Conservation (phyloP, 306 rosid species). For the Castanospermum australe region DNA sequence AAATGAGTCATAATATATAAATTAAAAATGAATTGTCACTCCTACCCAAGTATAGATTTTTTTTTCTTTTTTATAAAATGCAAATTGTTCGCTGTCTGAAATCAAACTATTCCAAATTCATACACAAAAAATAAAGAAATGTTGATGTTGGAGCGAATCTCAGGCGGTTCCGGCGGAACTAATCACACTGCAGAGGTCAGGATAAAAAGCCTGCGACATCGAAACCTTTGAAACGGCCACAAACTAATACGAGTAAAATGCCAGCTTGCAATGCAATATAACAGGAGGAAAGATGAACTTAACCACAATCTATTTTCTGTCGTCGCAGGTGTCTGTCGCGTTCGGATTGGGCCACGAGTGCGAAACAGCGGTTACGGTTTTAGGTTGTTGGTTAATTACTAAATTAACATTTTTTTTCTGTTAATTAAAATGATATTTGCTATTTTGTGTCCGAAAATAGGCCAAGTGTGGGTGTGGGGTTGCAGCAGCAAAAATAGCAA, state of each 20-base stretch:
- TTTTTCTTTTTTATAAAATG: background rate
- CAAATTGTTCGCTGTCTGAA: background rate
- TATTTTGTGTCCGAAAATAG: slow-evolving; percentile 4
- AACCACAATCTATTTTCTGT: slow-evolving; percentile 16
- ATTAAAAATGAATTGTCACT: background rate
- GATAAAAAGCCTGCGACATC: background rate
- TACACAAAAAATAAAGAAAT: background rate
- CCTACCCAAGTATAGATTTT: background rate
- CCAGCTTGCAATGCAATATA: slow-evolving; percentile 1
- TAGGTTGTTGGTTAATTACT: slow-evolving; percentile 27
- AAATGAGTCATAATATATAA: background rate
- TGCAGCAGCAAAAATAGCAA: slow-evolving; percentile 25
- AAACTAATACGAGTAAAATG: slow-evolving; percentile 26
- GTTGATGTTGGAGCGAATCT: background rate
- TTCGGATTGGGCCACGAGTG: background rate
- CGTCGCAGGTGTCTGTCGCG: slow-evolving; percentile 11
- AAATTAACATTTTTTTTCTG: background rate
- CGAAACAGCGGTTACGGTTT: slow-evolving; percentile 19
- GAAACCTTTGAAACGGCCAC: background rate
- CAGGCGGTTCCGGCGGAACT: background rate
- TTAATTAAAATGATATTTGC: background rate
- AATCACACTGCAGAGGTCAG: background rate
- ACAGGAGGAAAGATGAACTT: background rate
- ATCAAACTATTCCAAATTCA: background rate
- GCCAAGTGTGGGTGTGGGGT: slow-evolving; percentile 20